Percentiles rank a stretch among this genome's conserved stretches.
Conservation (phyloP, 2,329 filamentous ascomycete species). For the Lasiodiplodia sp. region DNA sequence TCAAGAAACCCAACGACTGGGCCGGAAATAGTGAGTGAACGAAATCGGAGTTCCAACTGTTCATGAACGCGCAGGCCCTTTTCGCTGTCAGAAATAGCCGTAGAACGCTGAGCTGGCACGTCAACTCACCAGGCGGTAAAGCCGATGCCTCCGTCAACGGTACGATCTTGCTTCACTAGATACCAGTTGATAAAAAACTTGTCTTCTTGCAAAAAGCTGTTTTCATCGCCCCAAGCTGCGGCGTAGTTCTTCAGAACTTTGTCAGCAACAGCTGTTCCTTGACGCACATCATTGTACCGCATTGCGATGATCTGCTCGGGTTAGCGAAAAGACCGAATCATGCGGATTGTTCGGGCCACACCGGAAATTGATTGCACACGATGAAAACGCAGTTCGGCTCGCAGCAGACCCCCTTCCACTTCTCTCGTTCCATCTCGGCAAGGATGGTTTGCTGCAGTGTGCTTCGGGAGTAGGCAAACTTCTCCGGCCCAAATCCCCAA, state of each 20-base stretch:
- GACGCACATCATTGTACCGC: conserved; percentile 45
- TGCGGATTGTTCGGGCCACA: conserved; percentile 28
- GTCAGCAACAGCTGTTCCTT: conserved; percentile 34
- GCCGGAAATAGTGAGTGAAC: conserved; percentile 33
- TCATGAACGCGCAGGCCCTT: conserved; percentile 44
- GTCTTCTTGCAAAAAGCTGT: too few relatives aligned
- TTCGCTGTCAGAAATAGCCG: too few relatives aligned
- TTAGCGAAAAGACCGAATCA: too few relatives aligned
- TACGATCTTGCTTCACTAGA: conserved; percentile 40
- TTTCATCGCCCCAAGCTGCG: too few relatives aligned
- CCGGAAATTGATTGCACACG: conserved; percentile 55
- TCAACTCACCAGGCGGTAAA: conserved; percentile 26
- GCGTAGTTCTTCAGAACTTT: too few relatives aligned
- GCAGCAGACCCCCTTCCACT: conserved; percentile 53
- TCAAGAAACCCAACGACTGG: conserved; percentile 41
- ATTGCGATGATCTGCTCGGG: conserved; percentile 40
- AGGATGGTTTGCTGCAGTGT: conserved; percentile 47
- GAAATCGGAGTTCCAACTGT: conserved; percentile 46
- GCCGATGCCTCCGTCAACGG: conserved; percentile 19
- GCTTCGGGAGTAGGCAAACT: conserved; percentile 43
- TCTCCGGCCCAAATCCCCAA: conserved; percentile 31
- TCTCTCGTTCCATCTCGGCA: conserved; percentile 48
- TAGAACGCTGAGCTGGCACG: too few relatives aligned
- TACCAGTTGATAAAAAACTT: conserved; percentile 35
- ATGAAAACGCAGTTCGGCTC: conserved; percentile 53